A percentile compares a stretch with the other conserved stretches of the same genome.
These are phyloP conservation scores for Hagleromyces aurorensis DNA, from an alignment of 805 yeast species.

Conservation along the genomic window DNA sequence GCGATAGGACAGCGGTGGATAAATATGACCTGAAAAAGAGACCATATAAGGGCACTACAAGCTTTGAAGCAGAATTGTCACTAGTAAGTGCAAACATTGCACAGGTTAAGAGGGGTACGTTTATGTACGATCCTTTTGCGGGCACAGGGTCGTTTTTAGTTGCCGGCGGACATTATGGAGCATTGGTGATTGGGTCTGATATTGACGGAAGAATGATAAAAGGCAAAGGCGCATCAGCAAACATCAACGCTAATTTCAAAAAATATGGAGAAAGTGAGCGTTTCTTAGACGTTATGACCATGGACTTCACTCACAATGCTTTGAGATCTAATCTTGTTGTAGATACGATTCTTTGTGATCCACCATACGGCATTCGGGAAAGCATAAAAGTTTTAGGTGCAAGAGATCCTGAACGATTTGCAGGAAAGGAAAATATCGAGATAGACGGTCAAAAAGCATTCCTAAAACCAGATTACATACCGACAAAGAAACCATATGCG, in stretches of 20 bases:
- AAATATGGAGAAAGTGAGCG: conserved; percentile 54
- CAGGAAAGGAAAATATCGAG: conserved; percentile 63
- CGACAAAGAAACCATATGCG: conserved; percentile 86
- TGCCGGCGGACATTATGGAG: conserved; percentile 82
- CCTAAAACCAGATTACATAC: conserved; percentile 73
- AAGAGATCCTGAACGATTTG: conserved; percentile 55
- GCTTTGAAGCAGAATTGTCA: conserved; percentile 91
- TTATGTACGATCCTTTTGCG: conserved; percentile 89
- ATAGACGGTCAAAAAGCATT: conserved; percentile 76
- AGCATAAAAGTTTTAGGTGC: conserved; percentile 92
- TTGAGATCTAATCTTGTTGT: conserved; percentile 52
- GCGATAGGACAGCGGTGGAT: conserved; percentile 65
- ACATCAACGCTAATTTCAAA: conserved; percentile 57
- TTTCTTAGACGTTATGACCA: conserved; percentile 70
- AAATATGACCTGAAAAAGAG: conserved; percentile 73
- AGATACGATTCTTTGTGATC: conserved; percentile 88
- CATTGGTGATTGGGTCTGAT: conserved; percentile 76
- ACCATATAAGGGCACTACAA: conserved; percentile 89
- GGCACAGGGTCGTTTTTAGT: conserved; percentile 94
- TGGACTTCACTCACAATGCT: conserved; percentile 94
- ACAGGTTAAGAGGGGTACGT: conserved; percentile 53
- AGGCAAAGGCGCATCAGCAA: conserved; percentile 45
- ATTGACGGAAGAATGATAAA: conserved; percentile 75
- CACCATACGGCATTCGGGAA: conserved; percentile 96
- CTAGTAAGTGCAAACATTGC: conserved; percentile 83